These are phyloP conservation scores for Penicillium rolfsii DNA, from an alignment of 2,329 filamentous ascomycete genomes.

Conservation along the genomic window DNA sequence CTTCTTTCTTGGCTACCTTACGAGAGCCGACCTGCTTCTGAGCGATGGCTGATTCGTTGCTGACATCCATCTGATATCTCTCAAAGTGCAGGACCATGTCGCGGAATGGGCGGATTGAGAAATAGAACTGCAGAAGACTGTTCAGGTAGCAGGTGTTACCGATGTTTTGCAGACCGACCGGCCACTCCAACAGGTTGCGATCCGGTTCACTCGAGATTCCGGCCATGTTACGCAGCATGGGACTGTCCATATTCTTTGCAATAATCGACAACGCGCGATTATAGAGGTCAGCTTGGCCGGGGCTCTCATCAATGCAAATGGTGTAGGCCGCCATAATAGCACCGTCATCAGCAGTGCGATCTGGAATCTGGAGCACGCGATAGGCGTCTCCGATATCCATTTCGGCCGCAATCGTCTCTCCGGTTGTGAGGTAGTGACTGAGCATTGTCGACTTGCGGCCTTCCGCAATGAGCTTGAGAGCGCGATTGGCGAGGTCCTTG, in stretches of 20 bases:
- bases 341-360: slow-evolving; percentile 57
- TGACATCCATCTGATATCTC: slow-evolving; percentile 68
- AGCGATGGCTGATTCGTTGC: slow-evolving; percentile 61
- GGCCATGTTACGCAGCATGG: slow-evolving; percentile 40
- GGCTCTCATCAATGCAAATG: slow-evolving; percentile 50
- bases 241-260: slow-evolving; percentile 48
- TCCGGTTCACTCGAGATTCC: slow-evolving; percentile 35
- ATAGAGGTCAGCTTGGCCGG: slow-evolving; percentile 51
- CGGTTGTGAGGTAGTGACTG: slow-evolving; percentile 57
- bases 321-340: slow-evolving; percentile 55
- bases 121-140: slow-evolving; percentile 93
- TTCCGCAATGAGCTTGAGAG: slow-evolving; percentile 62
- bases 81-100: slow-evolving; percentile 79
- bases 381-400: slow-evolving; percentile 62
- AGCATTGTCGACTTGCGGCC: slow-evolving; percentile 60
- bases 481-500: slow-evolving; percentile 57
- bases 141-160: slow-evolving; percentile 98
- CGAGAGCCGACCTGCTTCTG: slow-evolving; percentile 76
- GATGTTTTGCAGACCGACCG: slow-evolving; percentile 88
- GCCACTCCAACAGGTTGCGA: slow-evolving; percentile 58
- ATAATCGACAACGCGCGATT: slow-evolving; percentile 54
- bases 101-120: slow-evolving; percentile 80
- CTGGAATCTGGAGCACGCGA: slow-evolving; percentile 55
- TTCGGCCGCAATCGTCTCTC: slow-evolving; percentile 52
- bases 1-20: slow-evolving; percentile 62